Base-by-base conservation (phyloP, 495 filamentous ascomycete genomes). In the Daldinia concentrica region DNA sequence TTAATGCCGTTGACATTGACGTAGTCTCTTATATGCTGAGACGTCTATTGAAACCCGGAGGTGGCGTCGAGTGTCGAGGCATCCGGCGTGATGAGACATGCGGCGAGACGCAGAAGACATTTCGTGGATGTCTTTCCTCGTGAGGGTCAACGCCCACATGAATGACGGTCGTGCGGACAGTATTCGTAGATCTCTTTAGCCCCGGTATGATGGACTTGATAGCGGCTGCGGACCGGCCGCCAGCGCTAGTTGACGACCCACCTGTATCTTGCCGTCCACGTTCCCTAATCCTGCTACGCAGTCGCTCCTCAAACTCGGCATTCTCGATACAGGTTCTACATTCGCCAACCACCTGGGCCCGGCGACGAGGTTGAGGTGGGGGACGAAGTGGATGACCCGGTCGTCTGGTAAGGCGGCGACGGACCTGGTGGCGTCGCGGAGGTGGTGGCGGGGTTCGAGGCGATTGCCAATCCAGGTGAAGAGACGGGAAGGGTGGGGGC, bases 381-480 rank as follows among this genome's bases (percentile, higher is more conserved):
- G 79, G 71, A 41, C 79, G 58, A 14, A 68, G 63, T 12, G 54
- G 68, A 36, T 64, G 58, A 3, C 69, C 69, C 14, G 54, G 43
- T 4, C 72, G 69, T 9, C 75, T 34, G 1, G 66, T 77, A 48
- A 77, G 61, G 59, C 78, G 74, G 60, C 75, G 71, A 62, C 76
- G 60, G 6, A 69, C 64, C 57, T 73, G 66, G 48, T 68, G 64
- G 58, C 68, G 63, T 66, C 73, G 54, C 63, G 43, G 61, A 29
- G 70, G 30, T 36, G 62, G 27, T 37, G 75, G 72, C 50, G 73
- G 59, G 32, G 79, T 64, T 41, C 60, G 74, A 19, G 66, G 45
- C 19, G 59, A 58, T 36, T 71, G 66, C 41, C 77, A 78, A 59
- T 62, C 41, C 34, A 64, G 32, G 45, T 32, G 32, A 19, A 63